phyloP scores from a whole-genome alignment of 2,329 filamentous ascomycete genomes.

The Pestalotiopsis sp. region DNA sequence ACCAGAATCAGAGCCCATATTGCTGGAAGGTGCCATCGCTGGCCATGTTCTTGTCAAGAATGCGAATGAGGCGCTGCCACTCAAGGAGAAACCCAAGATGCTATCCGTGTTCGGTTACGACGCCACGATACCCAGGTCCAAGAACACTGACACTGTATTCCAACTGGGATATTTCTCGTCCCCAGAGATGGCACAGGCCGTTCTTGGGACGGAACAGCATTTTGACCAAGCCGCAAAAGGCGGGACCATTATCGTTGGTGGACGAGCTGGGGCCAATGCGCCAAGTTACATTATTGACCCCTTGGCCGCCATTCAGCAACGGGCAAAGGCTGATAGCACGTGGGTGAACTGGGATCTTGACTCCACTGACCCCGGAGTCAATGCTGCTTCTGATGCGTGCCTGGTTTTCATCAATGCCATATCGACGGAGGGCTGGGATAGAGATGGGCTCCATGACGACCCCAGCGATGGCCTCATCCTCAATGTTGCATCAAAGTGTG shows the following conservation, averaged over 20 bases:
- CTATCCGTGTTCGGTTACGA: constrained; percentile 66
- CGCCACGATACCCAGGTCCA: constrained; percentile 56
- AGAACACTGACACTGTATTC: constrained; percentile 50
- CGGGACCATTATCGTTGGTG: constrained; percentile 55
- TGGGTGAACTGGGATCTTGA: constrained; percentile 61
- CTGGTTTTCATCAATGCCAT: constrained; percentile 70
- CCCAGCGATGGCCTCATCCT: constrained; percentile 62
- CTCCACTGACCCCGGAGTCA: constrained; percentile 46
- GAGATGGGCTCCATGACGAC: constrained; percentile 69
- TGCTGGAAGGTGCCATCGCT: constrained; percentile 58
- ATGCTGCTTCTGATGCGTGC: constrained; percentile 62
- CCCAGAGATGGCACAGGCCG: constrained; percentile 46
- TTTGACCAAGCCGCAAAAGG: constrained; percentile 53
- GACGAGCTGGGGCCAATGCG: constrained; percentile 53
- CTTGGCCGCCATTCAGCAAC: constrained; percentile 59
- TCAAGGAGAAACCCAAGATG: constrained; percentile 56
- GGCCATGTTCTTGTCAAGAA: constrained; percentile 82
- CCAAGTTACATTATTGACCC: constrained; percentile 56
- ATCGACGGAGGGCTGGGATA: constrained; percentile 76
- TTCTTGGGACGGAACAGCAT: constrained; percentile 43
- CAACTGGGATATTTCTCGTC: constrained; percentile 51
- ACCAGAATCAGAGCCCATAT: constrained; percentile 42
- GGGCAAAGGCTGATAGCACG: constrained; percentile 55
- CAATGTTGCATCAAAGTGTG: constrained; percentile 62
- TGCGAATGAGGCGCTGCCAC: constrained; percentile 60